These are phyloP conservation scores for Ganoderma meredithae DNA, from an alignment of 1,284 basidiomycete genomes.

Conservation along the genomic window DNA sequence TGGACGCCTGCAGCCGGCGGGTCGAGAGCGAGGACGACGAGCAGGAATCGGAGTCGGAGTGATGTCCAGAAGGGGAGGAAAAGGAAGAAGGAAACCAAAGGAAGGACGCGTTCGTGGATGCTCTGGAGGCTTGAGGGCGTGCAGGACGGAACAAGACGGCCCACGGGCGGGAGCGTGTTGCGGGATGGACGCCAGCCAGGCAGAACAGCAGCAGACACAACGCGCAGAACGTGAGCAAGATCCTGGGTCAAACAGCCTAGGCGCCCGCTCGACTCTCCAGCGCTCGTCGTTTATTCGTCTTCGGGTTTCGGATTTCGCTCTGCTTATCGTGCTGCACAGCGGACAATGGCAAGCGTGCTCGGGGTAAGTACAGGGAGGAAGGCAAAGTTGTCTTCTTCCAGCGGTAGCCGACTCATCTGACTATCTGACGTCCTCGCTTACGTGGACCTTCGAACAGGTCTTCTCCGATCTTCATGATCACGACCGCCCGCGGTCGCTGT, in stretches of 20 bases:
- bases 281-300: conserved; percentile 18
- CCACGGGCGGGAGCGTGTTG: conserved; percentile 34
- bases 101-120: conserved; percentile 42
- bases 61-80: conserved; percentile 26
- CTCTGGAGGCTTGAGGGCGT: conserved; percentile 33
- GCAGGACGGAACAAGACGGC: conserved; percentile 27
- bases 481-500: background rate
- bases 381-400: background rate
- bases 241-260: conserved; percentile 26
- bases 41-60: conserved; percentile 17
- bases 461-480: background rate
- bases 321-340: conserved; percentile 2
- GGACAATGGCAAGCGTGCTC: conserved; percentile 4
- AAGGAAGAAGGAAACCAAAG: conserved; percentile 38
- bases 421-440: conserved; percentile 8
- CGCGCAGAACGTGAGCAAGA: conserved; percentile 3
- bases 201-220: conserved; percentile 37
- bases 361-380: conserved; percentile 1
- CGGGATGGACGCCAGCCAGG: conserved; percentile 37
- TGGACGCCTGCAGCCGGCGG: conserved; percentile 21
- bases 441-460: background rate
- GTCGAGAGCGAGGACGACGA: conserved; percentile 29
- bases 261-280: conserved; percentile 18
- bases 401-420: conserved; percentile 9
- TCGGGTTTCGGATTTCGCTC: background rate